Evolutionary conservation across 257 asterid genomes (phyloP), one percentile per base, ranked within the genome.

Genomic region (Perilla frutescens): DNA sequence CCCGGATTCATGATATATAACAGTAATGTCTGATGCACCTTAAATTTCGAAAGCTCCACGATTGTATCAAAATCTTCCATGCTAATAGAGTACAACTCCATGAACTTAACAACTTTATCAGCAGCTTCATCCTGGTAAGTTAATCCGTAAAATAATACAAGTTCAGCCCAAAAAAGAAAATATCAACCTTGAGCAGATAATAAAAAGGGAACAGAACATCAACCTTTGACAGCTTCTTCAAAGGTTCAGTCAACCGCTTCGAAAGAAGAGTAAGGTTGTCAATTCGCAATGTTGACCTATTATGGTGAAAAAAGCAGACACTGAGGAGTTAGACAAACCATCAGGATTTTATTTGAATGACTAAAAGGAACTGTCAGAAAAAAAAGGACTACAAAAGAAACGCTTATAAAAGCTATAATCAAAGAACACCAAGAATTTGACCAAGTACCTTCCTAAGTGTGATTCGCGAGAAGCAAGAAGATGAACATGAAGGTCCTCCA

Each of bases 401-500:
- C 48, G 61, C 44, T 41, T 53, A 70, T 58, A 12, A n/a, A 32
- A 45, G 10, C 29, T 63, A 64, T 14, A 55, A n/a, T 36, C 39
- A 72, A 39, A 53, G 59, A 37, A 41, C 11, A 32, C 41, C n/a
- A 67, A 43, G 20, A 51, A 71, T 20, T 7, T 62, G 51, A 71
- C 37, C 41, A 81, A 11, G 9, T 79, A 94, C 99, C 99, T 91
- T 82, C 96, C 96, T 75, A 88, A 50, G 83, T 88, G 81, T 34
- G 97, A 86, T 86, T 86, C 92, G 71, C 92, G 87, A 50, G 98
- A 91, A 40, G 99, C 91, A 65, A 94, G 97, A 75, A 91, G 80
- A 87, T 94, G 99, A 71, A 91, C 93, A 79, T 90, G 99, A 74
- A 91, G 81, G 76, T 91, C 97, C 82, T 94, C 99, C 83, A 94